Conservation (phyloP, 179 eudicot species). For the Heliamphora pulchella region DNA sequence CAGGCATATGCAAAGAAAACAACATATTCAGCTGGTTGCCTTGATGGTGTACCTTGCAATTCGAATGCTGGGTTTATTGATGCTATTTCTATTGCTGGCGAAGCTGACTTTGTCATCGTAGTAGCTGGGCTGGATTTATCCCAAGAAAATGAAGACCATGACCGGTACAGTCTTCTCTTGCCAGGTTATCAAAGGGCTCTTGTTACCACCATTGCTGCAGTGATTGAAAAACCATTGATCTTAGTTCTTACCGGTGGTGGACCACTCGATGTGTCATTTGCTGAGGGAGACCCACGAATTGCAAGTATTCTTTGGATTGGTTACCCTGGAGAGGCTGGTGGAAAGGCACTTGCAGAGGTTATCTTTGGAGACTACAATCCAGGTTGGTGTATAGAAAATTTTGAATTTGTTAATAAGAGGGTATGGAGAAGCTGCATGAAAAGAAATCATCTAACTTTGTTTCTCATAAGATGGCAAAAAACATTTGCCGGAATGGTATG, state of each 20-base stretch:
- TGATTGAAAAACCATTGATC: constrained; percentile 52
- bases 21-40: constrained; percentile 53
- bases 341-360: constrained; percentile 72
- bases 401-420: neutral
- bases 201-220: constrained; percentile 53
- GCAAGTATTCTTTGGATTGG: constrained; percentile 78
- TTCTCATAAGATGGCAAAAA: neutral
- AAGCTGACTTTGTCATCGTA: constrained; percentile 66
- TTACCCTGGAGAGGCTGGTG: constrained; percentile 90
- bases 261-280: constrained; percentile 76
- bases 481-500: neutral
- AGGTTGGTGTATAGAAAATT: constrained; percentile 33
- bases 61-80: constrained; percentile 45
- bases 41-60: constrained; percentile 53
- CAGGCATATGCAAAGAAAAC: constrained; percentile 42
- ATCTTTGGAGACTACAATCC: constrained; percentile 78
- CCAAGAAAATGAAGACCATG: constrained; percentile 80
- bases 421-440: neutral
- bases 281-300: constrained; percentile 53
- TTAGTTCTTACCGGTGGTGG: constrained; percentile 89
- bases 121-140: constrained; percentile 84
- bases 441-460: constrained; percentile 5
- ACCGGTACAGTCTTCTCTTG: constrained; percentile 70
- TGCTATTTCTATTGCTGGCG: constrained; percentile 52
- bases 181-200: constrained; percentile 80